Conservation (phyloP, 768 basidiomycete genomes). For the Goffeauzyma gilvescens region DNA sequence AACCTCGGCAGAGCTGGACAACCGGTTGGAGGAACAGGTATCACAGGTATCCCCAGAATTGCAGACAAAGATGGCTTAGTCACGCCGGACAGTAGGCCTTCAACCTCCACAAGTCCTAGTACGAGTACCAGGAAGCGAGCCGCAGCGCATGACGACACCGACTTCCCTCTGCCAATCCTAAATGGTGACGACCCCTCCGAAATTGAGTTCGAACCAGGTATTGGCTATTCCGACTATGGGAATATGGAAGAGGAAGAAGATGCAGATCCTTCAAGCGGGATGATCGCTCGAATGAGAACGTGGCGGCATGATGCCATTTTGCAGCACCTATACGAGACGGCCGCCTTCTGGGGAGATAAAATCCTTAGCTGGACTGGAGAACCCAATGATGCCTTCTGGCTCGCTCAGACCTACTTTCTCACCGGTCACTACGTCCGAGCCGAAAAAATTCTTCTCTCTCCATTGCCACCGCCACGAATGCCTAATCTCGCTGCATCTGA, state of each 20-base stretch:
- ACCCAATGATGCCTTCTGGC: slow-evolving; percentile 97
- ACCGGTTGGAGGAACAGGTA: too few species aligned
- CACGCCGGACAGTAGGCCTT: neutral
- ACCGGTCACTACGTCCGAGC: slow-evolving; percentile 88
- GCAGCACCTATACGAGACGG: slow-evolving; percentile 94
- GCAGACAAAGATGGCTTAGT: neutral
- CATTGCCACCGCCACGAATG: slow-evolving; percentile 43
- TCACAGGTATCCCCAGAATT: too few species aligned
- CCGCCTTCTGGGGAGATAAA: slow-evolving; percentile 97
- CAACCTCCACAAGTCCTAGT: neutral
- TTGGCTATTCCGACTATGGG: neutral
- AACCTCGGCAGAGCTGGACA: neutral
- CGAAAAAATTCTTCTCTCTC: slow-evolving; percentile 72
- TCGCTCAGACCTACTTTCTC: slow-evolving; percentile 93
- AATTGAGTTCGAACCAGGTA: neutral
- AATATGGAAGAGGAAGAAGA: slow-evolving; percentile 34
- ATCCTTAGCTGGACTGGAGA: slow-evolving; percentile 89
- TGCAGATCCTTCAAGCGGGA: slow-evolving; percentile 43
- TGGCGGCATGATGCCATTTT: slow-evolving; percentile 97
- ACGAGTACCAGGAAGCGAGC: neutral
- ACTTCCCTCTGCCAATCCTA: neutral
- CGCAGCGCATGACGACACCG: neutral
- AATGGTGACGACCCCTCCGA: neutral
- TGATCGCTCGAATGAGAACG: slow-evolving; percentile 83
- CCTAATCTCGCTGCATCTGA: slow-evolving; percentile 1